Percentiles rank a stretch among this genome's conserved stretches.
Evolutionary conservation across 805 yeast genomes (phyloP).

Genomic region (Priceomyces castillae): DNA sequence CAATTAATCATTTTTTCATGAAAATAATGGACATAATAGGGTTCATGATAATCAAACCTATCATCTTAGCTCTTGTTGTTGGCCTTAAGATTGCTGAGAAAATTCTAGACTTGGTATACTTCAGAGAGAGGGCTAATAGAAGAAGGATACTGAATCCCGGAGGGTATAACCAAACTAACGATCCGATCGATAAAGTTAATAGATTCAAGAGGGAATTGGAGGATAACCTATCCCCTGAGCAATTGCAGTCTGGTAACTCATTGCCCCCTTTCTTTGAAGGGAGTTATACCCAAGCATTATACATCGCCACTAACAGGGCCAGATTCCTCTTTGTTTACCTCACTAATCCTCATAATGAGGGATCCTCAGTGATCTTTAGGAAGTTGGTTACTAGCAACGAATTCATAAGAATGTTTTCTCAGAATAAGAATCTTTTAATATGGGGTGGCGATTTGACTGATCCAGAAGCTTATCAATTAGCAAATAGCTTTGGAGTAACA

Average conservation of each 20-base stretch:
- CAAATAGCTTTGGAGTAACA: conserved; percentile 68
- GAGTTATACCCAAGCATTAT: conserved; percentile 78
- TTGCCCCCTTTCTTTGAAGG: conserved; percentile 59
- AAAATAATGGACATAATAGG: conserved; percentile 9
- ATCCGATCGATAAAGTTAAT: conserved; percentile 54
- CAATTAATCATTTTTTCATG: conserved; percentile 7
- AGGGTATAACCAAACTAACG: conserved; percentile 20
- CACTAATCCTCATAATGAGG: conserved; percentile 70
- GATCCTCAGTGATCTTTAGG: conserved; percentile 49
- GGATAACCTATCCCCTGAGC: conserved; percentile 35
- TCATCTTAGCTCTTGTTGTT: conserved; percentile 21
- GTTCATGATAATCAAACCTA: conserved; percentile 23
- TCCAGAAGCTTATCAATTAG: conserved; percentile 80
- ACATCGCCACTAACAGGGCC: conserved; percentile 63
- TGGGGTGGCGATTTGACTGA: conserved; percentile 90
- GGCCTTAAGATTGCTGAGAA: conserved; percentile 22
- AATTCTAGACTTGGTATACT: conserved; percentile 22
- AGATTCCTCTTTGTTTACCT: conserved; percentile 72
- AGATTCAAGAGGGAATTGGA: conserved; percentile 52
- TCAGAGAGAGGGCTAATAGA: conserved; percentile 17
- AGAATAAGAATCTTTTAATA: conserved; percentile 51
- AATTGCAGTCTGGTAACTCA: conserved; percentile 8
- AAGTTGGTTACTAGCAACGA: conserved; percentile 51
- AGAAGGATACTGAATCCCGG: conserved; percentile 3
- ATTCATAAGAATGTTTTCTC: conserved; percentile 41